Conservation (phyloP, 2,329 filamentous ascomycete genomes). For the Pezicula neosporulosa region DNA sequence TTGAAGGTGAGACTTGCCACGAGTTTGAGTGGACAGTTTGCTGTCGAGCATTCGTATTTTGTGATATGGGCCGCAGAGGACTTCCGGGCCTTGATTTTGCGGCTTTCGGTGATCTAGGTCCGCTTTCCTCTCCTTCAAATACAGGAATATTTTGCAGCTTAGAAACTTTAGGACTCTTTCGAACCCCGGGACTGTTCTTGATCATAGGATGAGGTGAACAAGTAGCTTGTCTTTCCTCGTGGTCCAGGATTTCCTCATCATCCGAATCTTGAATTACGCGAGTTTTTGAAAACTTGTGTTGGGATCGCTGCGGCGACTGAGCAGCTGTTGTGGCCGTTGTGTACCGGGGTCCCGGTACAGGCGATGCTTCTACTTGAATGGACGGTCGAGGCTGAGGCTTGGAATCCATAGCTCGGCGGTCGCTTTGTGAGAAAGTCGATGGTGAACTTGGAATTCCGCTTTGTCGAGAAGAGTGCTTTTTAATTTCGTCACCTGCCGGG, state of each 20-base stretch:
- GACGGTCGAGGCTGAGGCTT: neutral
- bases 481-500: conserved; percentile 10
- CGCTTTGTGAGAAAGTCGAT: neutral
- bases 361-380: conserved; percentile 23
- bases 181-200: conserved; percentile 13
- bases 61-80: conserved; percentile 22
- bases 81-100: conserved; percentile 16
- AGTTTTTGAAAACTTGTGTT: conserved; percentile 5
- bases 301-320: conserved; percentile 11
- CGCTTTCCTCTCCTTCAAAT: conserved; percentile 6
- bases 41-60: conserved; percentile 7
- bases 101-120: conserved; percentile 2
- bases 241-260: conserved; percentile 22
- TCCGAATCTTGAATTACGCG: conserved; percentile 27
- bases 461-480: neutral
- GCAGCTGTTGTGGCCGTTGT: conserved; percentile 1
- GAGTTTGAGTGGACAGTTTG: conserved; percentile 6
- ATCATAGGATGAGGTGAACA: conserved; percentile 10
- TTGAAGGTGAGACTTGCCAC: conserved; percentile 19
- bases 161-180: conserved; percentile 4
- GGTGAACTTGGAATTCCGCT: neutral
- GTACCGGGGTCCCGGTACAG: conserved; percentile 7
- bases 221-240: conserved; percentile 11
- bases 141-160: conserved; percentile 7
- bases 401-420: neutral